Conservation (phyloP, 352 stramenopile genomes). For the Phytophthora tentaculata region DNA sequence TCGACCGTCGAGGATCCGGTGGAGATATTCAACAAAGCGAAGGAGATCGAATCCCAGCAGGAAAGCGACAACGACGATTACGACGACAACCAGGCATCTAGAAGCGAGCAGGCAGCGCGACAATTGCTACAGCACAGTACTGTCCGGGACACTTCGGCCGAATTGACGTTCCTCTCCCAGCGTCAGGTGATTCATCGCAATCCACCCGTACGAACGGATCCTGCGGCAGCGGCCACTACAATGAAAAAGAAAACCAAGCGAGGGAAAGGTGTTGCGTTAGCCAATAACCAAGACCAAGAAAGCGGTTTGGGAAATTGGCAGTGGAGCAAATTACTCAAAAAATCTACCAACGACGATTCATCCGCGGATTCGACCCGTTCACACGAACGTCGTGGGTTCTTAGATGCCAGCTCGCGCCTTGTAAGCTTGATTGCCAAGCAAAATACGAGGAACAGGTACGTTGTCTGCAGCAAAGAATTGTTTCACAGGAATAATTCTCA, state of each 20-base stretch:
- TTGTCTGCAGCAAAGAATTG: neutral
- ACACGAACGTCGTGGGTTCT: slow-evolving; percentile 33
- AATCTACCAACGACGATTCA: slow-evolving; percentile 33
- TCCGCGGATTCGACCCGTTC: slow-evolving; percentile 12
- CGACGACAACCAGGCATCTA: slow-evolving; percentile 27
- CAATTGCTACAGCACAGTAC: slow-evolving; percentile 52
- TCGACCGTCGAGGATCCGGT: slow-evolving; percentile 44
- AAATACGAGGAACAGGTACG: slow-evolving; percentile 35
- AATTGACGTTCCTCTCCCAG: slow-evolving; percentile 81
- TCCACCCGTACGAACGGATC: slow-evolving; percentile 52
- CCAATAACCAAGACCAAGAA: slow-evolving; percentile 28
- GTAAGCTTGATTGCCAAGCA: slow-evolving; percentile 40
- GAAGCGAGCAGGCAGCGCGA: slow-evolving; percentile 30
- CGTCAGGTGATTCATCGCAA: slow-evolving; percentile 81
- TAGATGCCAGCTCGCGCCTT: slow-evolving; percentile 37
- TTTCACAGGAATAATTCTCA: neutral
- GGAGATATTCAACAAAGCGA: slow-evolving; percentile 58
- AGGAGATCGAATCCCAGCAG: slow-evolving; percentile 36
- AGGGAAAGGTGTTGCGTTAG: slow-evolving; percentile 37
- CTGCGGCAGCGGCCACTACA: slow-evolving; percentile 14
- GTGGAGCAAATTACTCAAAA: slow-evolving; percentile 65
- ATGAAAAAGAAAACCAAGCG: slow-evolving; percentile 39
- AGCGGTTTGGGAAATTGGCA: slow-evolving; percentile 70
- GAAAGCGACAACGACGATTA: slow-evolving; percentile 48
- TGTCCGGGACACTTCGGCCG: slow-evolving; percentile 64